Percentiles rank a stretch among this genome's conserved stretches.
These are phyloP conservation scores for Berberis vulgaris DNA, from an alignment of 164 flowering plant species.

Conservation along the genomic window DNA sequence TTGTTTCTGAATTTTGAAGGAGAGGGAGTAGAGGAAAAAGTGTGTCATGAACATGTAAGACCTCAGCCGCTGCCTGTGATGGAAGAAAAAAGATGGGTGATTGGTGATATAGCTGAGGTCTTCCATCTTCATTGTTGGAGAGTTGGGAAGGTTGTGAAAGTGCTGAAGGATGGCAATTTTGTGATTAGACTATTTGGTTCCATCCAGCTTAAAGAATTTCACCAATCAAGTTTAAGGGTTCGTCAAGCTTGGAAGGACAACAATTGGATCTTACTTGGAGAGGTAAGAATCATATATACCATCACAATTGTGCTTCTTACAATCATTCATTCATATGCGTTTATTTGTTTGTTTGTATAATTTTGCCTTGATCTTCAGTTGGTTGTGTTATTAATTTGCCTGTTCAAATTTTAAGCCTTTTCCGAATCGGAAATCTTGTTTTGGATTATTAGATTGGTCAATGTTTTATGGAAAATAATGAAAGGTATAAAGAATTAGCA, in stretches of 20 bases:
- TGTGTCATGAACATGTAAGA: conserved; percentile 14
- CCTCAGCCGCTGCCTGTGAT: conserved; percentile 19
- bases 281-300: conserved; percentile 5
- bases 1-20: conserved; percentile 10
- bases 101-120: conserved; percentile 28
- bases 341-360: too few species aligned
- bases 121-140: conserved; percentile 26
- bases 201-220: conserved; percentile 23
- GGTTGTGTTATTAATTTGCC: neutral
- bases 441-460: too few species aligned
- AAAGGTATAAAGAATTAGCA: too few species aligned
- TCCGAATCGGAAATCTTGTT: too few species aligned
- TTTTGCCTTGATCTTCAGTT: neutral
- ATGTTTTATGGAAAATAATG: too few species aligned
- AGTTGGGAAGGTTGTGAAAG: conserved; percentile 23
- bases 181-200: conserved; percentile 22
- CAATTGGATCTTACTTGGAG: conserved; percentile 12
- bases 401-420: neutral
- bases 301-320: too few species aligned
- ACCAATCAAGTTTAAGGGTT: conserved; percentile 17
- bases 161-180: conserved; percentile 12
- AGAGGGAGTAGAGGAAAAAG: conserved; percentile 17
- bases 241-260: conserved; percentile 23
- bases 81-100: conserved; percentile 16
- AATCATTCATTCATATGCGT: too few species aligned